Percentiles rank a stretch among this genome's conserved stretches.
phyloP scores from a whole-genome alignment of 176 grass and related monocot genomes.

The Oryza meridionalis region DNA sequence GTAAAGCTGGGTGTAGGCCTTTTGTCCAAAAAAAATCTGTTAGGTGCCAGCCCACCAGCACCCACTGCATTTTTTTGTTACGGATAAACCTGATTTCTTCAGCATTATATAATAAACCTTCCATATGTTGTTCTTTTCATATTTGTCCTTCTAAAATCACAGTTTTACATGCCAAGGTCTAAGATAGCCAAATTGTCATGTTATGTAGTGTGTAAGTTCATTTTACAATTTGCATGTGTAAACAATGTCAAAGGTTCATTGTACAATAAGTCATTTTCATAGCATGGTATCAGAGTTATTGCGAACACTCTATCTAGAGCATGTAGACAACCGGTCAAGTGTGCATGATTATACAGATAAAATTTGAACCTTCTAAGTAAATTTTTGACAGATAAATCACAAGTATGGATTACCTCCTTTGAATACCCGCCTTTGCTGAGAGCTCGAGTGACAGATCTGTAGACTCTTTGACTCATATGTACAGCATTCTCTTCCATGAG shows the following conservation, averaged over 20 bases:
- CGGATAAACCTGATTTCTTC: no score
- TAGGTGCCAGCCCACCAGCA: no score
- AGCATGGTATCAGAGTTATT: neutral
- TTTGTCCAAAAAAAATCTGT: no score
- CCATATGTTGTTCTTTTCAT: neutral
- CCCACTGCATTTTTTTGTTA: no score
- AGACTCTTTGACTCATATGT: slow-evolving; percentile 49
- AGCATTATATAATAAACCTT: neutral
- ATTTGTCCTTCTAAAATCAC: neutral
- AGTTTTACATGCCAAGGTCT: neutral
- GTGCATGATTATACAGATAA: slow-evolving; percentile 1
- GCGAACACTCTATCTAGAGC: neutral
- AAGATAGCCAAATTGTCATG: neutral
- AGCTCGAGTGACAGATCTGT: slow-evolving; percentile 58
- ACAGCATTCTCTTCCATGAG: slow-evolving; percentile 65
- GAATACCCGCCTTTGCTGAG: slow-evolving; percentile 64
- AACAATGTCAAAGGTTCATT: neutral
- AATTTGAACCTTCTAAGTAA: neutral
- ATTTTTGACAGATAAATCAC: slow-evolving; percentile 21
- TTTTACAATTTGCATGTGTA: neutral
- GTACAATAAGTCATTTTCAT: neutral
- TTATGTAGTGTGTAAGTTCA: neutral
- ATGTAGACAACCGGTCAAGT: neutral
- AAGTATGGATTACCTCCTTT: slow-evolving; percentile 62
- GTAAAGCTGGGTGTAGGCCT: no score